Evolutionary conservation across 2,329 filamentous ascomycete genomes (phyloP).

Genomic region (Xylariaceae sp.): DNA sequence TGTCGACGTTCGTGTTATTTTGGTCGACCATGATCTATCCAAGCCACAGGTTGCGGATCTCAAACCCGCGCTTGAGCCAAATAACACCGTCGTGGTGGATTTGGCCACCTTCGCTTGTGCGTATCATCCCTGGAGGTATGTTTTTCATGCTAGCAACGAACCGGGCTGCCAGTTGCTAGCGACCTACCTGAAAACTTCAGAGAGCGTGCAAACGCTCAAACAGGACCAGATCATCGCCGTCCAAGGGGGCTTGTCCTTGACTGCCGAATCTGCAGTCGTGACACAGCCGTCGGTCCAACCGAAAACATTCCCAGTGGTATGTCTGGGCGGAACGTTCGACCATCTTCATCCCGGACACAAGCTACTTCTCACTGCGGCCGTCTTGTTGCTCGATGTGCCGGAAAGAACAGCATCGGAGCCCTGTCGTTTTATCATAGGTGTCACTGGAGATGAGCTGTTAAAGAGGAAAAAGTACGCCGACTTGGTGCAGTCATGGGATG

Average conservation of each 20-base stretch:
- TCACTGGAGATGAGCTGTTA: slow-evolving; percentile 83
- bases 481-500: slow-evolving; percentile 74
- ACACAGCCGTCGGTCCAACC: slow-evolving; percentile 18
- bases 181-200: slow-evolving; percentile 43
- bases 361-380: slow-evolving; percentile 84
- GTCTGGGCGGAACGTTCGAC: slow-evolving; percentile 92
- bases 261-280: slow-evolving; percentile 19
- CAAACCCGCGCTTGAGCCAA: slow-evolving; percentile 35
- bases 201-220: slow-evolving; percentile 41
- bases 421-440: slow-evolving; percentile 70
- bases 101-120: slow-evolving; percentile 48
- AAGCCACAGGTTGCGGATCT: slow-evolving; percentile 28
- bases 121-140: slow-evolving; percentile 56
- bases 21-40: slow-evolving; percentile 58
- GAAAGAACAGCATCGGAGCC: slow-evolving; percentile 32
- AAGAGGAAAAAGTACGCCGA: slow-evolving; percentile 85
- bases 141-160: slow-evolving; percentile 65
- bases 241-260: slow-evolving; percentile 47
- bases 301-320: slow-evolving; percentile 56
- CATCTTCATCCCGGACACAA: slow-evolving; percentile 95
- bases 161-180: slow-evolving; percentile 55
- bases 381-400: slow-evolving; percentile 61
- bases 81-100: slow-evolving; percentile 44
- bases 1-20: slow-evolving; percentile 70
- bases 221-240: slow-evolving; percentile 49